Percentiles rank a stretch among this genome's conserved stretches.
Evolutionary conservation across 371 early-diverging fungal genomes (phyloP).

Genomic region (Actinomortierella wolfii): DNA sequence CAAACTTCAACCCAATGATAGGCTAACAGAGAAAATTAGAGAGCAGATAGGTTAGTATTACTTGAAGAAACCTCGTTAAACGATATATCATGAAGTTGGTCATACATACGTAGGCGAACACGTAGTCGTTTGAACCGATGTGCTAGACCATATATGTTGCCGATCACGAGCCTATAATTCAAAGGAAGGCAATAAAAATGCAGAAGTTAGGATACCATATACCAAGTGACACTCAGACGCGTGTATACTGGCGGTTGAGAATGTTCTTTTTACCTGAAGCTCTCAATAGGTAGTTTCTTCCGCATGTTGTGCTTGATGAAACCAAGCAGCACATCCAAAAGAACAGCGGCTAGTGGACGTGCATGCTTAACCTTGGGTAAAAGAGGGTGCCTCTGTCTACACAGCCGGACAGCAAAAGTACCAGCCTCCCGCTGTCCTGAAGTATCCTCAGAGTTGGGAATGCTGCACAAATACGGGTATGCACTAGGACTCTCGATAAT

Average conservation of each 20-base stretch:
- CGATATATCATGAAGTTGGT: no score
- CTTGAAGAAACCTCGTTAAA: not conserved
- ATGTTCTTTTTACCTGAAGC: conserved; percentile 48
- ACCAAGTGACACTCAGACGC: not conserved
- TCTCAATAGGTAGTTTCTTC: conserved; percentile 57
- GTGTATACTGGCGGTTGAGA: not conserved
- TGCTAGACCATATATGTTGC: conserved; percentile 50
- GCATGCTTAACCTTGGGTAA: conserved; percentile 53
- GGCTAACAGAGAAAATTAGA: conserved; percentile 26
- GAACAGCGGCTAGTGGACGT: conserved; percentile 47
- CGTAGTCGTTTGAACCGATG: conserved; percentile 48
- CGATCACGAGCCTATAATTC: conserved; percentile 44
- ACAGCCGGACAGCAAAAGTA: conserved; percentile 18
- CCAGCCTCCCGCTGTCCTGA: no score
- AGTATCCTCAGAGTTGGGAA: conserved; percentile 28
- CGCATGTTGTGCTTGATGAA: conserved; percentile 60
- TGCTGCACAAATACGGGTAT: conserved; percentile 27
- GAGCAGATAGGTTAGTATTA: not conserved
- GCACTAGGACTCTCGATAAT: conserved; percentile 48
- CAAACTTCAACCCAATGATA: conserved; percentile 63
- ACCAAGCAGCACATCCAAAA: conserved; percentile 52
- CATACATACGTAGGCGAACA: conserved; percentile 50
- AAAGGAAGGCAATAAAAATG: not conserved
- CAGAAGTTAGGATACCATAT: not conserved
- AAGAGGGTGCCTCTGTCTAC: conserved; percentile 51